Conservation (phyloP, 1,139 yeast genomes). For the Magnusiomyces clavatus region DNA sequence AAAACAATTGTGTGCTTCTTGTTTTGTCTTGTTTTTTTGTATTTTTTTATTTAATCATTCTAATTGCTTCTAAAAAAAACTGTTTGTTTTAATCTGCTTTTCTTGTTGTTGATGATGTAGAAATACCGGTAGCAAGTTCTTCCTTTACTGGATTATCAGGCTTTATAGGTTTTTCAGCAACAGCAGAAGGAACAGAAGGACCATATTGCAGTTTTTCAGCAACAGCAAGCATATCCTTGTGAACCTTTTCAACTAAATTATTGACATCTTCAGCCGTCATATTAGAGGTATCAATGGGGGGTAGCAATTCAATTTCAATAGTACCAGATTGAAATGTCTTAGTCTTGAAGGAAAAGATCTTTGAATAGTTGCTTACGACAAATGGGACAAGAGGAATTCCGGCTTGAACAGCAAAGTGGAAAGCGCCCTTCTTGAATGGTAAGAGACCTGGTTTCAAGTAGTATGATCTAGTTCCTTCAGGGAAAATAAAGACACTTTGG, state of each 20-base stretch:
- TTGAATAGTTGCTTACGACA: conserved; percentile 79
- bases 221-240: conserved; percentile 34
- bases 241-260: conserved; percentile 36
- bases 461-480: conserved; percentile 89
- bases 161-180: no score
- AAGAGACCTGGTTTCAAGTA: conserved; percentile 59
- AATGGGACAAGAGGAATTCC: conserved; percentile 82
- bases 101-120: neutral
- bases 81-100: neutral
- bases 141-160: no score
- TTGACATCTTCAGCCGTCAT: conserved; percentile 54
- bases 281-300: conserved; percentile 54
- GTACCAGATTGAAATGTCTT: conserved; percentile 46
- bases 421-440: conserved; percentile 96
- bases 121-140: neutral
- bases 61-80: neutral
- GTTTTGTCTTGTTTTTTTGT: neutral
- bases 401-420: conserved; percentile 93
- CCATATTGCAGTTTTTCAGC: conserved; percentile 31
- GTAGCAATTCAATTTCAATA: conserved; percentile 57
- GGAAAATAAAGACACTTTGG: conserved; percentile 76
- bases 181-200: conserved; percentile 3
- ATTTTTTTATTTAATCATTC: neutral
- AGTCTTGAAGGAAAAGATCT: conserved; percentile 52
- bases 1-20: neutral